These are phyloP conservation scores for Tolypocladium cylindrosporum DNA, from an alignment of 2,329 filamentous ascomycete species.

Conservation along the genomic window DNA sequence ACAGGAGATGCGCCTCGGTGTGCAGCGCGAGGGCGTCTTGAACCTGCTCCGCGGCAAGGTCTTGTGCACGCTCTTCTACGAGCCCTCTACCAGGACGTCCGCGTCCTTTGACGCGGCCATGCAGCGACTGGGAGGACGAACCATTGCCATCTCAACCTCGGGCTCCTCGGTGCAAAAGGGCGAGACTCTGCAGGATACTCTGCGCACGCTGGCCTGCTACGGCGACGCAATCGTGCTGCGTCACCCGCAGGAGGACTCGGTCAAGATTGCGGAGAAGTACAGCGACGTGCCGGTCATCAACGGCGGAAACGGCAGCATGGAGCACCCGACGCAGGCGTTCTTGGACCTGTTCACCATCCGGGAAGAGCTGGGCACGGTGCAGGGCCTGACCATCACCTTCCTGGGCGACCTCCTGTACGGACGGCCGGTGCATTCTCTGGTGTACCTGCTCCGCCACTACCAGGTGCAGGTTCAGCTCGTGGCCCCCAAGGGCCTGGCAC, in stretches of 20 bases:
- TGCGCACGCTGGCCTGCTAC: constrained; percentile 90
- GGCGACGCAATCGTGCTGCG: constrained; percentile 92
- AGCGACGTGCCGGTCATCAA: constrained; percentile 92
- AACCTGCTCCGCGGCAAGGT: constrained; percentile 79
- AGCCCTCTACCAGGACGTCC: constrained; percentile 92
- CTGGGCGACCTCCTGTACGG: constrained; percentile 88
- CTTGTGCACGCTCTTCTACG: constrained; percentile 90
- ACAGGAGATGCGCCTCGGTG: constrained; percentile 93
- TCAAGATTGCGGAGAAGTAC: constrained; percentile 75
- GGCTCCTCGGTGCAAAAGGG: constrained; percentile 90
- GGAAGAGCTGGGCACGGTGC: constrained; percentile 91
- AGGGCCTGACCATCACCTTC: constrained; percentile 93
- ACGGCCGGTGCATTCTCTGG: constrained; percentile 87
- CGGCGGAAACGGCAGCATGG: constrained; percentile 87
- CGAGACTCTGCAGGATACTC: constrained; percentile 84
- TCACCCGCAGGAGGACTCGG: constrained; percentile 74
- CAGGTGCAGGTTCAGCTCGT: constrained; percentile 90
- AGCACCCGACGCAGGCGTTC: constrained; percentile 97
- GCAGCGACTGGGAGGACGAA: constrained; percentile 90
- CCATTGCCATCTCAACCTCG: constrained; percentile 69
- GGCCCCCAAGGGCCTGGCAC: constrained; percentile 64
- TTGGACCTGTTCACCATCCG: constrained; percentile 97
- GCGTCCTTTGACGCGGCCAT: constrained; percentile 96
- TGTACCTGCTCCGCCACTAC: constrained; percentile 92
- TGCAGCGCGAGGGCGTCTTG: constrained; percentile 83